Evolutionary conservation across 495 filamentous ascomycete species (phyloP).

Genomic region (Neurospora sp.): DNA sequence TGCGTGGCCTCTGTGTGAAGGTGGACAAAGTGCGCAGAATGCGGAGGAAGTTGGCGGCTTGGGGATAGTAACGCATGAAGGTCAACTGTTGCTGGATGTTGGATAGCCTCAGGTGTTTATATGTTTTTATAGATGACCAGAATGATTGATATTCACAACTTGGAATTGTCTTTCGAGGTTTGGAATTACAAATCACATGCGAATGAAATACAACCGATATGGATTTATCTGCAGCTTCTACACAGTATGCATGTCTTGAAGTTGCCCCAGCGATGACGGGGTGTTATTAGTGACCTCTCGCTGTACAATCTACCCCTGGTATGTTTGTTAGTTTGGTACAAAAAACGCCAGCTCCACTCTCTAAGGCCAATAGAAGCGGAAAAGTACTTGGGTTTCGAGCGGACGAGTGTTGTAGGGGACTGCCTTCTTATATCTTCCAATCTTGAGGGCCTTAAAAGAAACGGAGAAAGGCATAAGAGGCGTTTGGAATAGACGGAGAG

Average conservation of each 20-base stretch:
- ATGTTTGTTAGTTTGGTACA: too few species aligned
- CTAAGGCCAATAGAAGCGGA: too few species aligned
- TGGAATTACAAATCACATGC: neutral
- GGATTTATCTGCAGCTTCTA: neutral
- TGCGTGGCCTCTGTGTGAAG: slow-evolving; percentile 20
- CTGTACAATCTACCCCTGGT: too few species aligned
- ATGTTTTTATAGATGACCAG: neutral
- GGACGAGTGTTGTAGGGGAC: too few species aligned
- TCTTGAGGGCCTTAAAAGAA: too few species aligned
- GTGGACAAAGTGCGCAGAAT: slow-evolving; percentile 31
- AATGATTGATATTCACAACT: neutral
- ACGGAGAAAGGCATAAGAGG: too few species aligned
- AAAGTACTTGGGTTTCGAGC: too few species aligned
- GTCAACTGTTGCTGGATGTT: neutral
- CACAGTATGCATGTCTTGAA: neutral
- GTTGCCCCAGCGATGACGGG: neutral
- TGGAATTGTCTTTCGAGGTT: neutral
- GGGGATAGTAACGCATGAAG: slow-evolving; percentile 45
- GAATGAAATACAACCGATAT: neutral
- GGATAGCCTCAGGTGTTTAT: neutral
- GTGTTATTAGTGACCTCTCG: neutral
- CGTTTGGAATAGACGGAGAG: too few species aligned
- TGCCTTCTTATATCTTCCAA: too few species aligned
- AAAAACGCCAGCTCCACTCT: too few species aligned
- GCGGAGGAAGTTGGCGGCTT: slow-evolving; percentile 41